phyloP scores from a whole-genome alignment of 768 basidiomycete genomes.

The Xanthoconium purpureum region DNA sequence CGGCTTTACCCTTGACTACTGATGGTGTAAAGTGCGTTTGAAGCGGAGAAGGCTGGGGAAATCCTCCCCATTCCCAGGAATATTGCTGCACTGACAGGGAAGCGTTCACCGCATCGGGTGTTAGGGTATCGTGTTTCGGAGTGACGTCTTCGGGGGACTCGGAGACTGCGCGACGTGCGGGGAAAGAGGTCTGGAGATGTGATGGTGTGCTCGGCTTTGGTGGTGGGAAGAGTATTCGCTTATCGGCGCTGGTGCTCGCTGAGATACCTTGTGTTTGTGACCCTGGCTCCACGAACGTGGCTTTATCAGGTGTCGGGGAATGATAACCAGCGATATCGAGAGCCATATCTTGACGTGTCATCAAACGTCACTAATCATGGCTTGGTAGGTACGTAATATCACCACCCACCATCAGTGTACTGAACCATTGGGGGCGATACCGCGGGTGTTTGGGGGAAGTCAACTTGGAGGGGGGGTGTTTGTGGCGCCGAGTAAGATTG shows the following conservation, averaged over 20 bases:
- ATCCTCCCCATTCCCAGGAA: constrained; percentile 93
- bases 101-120: constrained; percentile 1
- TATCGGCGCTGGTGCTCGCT: background rate
- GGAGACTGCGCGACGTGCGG: constrained; percentile 53
- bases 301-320: constrained; percentile 17
- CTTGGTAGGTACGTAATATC: constrained; percentile 7
- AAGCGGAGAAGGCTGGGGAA: constrained; percentile 76
- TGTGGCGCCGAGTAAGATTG: constrained; percentile 29
- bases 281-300: background rate
- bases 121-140: constrained; percentile 6
- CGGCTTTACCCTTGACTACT: constrained; percentile 13
- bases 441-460: constrained; percentile 41
- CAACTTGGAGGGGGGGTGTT: constrained; percentile 38
- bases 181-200: constrained; percentile 31
- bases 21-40: constrained; percentile 43
- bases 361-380: background rate
- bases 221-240: constrained; percentile 21
- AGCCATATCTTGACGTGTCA: constrained; percentile 55
- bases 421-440: constrained; percentile 54
- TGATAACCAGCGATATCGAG: constrained; percentile 86
- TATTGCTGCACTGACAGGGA: constrained; percentile 56
- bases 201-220: constrained; percentile 18
- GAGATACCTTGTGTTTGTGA: constrained; percentile 12
- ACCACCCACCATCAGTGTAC: constrained; percentile 52
- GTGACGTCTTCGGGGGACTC: constrained; percentile 56